Conservation (phyloP, 345 rosid species). For the Angophora floribunda region DNA sequence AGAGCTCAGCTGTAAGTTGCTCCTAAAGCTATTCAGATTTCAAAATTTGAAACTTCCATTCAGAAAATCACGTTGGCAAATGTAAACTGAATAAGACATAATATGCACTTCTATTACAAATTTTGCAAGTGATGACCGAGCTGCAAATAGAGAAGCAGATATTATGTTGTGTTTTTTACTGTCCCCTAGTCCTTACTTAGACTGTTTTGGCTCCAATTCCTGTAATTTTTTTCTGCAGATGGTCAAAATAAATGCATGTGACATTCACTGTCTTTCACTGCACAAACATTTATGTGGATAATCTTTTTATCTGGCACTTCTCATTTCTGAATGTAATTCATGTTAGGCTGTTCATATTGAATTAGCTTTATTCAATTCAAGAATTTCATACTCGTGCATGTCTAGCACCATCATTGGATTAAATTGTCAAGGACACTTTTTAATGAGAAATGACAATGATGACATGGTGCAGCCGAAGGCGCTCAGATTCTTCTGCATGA, state of each 20-base stretch:
- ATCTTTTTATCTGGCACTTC: not conserved
- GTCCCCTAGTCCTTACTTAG: not conserved
- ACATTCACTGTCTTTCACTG: not conserved
- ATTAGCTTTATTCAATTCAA: not conserved
- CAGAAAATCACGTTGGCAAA: not conserved
- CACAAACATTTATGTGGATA: not conserved
- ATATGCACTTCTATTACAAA: not conserved
- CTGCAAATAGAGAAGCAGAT: not conserved
- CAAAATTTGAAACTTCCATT: not conserved
- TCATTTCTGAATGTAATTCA: not conserved
- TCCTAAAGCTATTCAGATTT: not conserved
- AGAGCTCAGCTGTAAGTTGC: not conserved
- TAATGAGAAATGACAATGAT: not conserved
- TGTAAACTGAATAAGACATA: not conserved
- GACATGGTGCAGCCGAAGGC: not conserved
- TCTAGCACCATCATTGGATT: not conserved
- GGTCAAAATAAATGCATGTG: not conserved
- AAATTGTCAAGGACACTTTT: not conserved
- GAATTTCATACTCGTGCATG: not conserved
- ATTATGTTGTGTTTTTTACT: not conserved
- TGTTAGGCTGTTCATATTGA: not conserved
- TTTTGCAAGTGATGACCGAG: not conserved
- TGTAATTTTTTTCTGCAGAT: not conserved
- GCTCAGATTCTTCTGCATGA: not conserved
- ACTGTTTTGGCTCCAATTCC: not conserved